Conservation (phyloP, 2,329 filamentous ascomycete genomes). For the Fusarium pseudocircinatum region DNA sequence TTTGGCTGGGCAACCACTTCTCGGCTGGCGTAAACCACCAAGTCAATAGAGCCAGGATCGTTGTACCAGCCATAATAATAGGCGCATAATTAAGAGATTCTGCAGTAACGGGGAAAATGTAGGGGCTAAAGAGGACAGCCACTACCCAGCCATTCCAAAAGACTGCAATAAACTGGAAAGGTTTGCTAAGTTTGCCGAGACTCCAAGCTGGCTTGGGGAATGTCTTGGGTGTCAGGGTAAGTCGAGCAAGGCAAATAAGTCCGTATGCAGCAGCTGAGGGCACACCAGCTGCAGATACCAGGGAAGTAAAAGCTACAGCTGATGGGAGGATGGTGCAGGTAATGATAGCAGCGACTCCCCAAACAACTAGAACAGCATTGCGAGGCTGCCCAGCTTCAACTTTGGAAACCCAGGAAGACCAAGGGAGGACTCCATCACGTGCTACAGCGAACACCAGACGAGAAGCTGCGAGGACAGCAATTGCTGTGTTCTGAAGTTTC, state of each 20-base stretch:
- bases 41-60: neutral
- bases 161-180: neutral
- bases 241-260: neutral
- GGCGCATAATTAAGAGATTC: neutral
- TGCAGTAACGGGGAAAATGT: neutral
- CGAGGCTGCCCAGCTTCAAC: neutral
- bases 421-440: neutral
- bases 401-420: neutral
- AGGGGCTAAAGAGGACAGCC: neutral
- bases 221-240: neutral
- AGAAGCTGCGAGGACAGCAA: neutral
- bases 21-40: neutral
- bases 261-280: neutral
- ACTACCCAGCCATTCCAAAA: neutral
- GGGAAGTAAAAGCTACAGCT: neutral
- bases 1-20: neutral
- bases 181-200: neutral
- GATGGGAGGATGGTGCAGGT: neutral
- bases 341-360: neutral
- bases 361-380: neutral
- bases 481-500: neutral
- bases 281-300: neutral
- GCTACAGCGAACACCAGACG: neutral
- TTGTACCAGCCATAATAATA: neutral
- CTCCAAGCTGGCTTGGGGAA: conserved; percentile 11